A percentile compares a stretch with the other conserved stretches of the same genome.
phyloP scores from a whole-genome alignment of 768 basidiomycete species.

The Epithele typhae region DNA sequence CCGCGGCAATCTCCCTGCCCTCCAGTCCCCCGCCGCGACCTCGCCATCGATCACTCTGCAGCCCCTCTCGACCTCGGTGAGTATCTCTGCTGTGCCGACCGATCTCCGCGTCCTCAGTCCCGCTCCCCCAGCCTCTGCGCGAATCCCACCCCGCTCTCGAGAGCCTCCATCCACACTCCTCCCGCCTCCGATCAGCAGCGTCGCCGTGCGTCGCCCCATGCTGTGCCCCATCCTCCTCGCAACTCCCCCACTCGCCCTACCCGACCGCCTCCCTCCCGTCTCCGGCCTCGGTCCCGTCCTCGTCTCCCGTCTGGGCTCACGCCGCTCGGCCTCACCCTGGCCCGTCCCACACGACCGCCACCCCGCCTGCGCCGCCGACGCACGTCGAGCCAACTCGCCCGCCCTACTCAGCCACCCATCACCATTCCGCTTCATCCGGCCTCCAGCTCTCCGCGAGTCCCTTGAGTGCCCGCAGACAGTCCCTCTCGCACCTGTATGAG shows the following conservation, averaged over 20 bases:
- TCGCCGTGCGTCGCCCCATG: not conserved
- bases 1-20: slow-evolving; percentile 9
- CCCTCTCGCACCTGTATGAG: not conserved
- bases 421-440: too few relatives aligned
- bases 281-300: not conserved
- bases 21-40: not conserved
- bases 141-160: too few relatives aligned
- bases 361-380: not conserved
- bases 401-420: too few relatives aligned
- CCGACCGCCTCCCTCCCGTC: too few relatives aligned
- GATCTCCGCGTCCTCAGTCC: not conserved
- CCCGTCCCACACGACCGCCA: slow-evolving; percentile 2
- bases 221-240: too few relatives aligned
- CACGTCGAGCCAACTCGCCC: too few relatives aligned
- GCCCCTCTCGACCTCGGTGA: slow-evolving; percentile 8
- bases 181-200: not conserved
- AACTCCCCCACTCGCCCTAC: too few relatives aligned
- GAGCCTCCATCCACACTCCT: not conserved
- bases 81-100: not conserved
- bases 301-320: not conserved
- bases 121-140: not conserved
- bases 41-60: slow-evolving; percentile 3
- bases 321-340: not conserved
- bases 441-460: too few relatives aligned
- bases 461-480: not conserved